phyloP scores from a whole-genome alignment of 2,329 filamentous ascomycete genomes.

The Hypoxylon sp. region DNA sequence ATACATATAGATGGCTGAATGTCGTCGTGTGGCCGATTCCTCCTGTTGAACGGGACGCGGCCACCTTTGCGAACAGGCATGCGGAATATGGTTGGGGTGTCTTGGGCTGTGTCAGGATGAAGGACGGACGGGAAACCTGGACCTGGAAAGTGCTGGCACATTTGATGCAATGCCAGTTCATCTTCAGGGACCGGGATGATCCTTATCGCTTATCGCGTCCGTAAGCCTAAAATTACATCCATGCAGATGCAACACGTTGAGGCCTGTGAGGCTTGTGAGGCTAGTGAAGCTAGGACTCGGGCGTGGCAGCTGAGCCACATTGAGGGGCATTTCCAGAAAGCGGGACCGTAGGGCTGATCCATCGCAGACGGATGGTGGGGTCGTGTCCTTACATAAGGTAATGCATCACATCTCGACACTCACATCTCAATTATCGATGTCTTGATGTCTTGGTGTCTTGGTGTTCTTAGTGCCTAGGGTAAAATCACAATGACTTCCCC shows the following conservation, averaged over 20 bases:
- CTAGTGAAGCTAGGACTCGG: background rate
- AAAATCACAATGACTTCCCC: slow-evolving; percentile 28
- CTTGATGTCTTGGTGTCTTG: background rate
- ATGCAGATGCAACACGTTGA: background rate
- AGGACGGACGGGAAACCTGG: background rate
- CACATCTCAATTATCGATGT: background rate
- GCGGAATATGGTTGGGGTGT: slow-evolving; percentile 2
- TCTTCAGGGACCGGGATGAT: slow-evolving; percentile 25
- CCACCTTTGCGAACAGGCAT: slow-evolving; percentile 2
- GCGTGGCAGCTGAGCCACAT: slow-evolving; percentile 27
- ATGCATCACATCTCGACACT: background rate
- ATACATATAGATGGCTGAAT: background rate
- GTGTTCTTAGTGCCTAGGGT: too few relatives aligned
- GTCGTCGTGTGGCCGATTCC: slow-evolving; percentile 18
- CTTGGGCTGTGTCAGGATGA: slow-evolving; percentile 24
- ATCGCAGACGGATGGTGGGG: background rate
- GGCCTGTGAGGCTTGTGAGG: background rate
- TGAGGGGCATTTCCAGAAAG: slow-evolving; percentile 22
- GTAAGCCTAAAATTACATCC: background rate
- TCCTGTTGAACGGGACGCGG: slow-evolving; percentile 6
- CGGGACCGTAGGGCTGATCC: slow-evolving; percentile 36
- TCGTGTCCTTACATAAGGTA: background rate
- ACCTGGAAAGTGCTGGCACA: background rate
- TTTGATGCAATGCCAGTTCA: slow-evolving; percentile 40
- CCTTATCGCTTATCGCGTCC: slow-evolving; percentile 36